phyloP scores from a whole-genome alignment of 139 green algal genomes.

The Zygnema circumcarinatum region DNA sequence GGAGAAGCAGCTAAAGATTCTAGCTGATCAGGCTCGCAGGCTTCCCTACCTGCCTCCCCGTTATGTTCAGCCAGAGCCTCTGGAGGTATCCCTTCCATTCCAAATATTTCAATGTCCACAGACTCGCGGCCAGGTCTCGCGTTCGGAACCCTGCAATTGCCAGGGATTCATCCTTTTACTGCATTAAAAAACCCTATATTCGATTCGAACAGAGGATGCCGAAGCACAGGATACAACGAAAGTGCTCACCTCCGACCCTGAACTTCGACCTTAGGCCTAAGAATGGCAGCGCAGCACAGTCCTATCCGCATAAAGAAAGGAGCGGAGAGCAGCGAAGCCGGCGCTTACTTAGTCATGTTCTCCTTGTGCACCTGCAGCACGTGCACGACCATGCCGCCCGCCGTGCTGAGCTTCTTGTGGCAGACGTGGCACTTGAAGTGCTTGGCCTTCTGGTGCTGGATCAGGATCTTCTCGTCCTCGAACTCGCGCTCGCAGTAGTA shows the following conservation, averaged over 20 bases:
- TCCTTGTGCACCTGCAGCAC: constrained; percentile 88
- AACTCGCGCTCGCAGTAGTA: constrained; percentile 91
- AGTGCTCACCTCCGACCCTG: background rate
- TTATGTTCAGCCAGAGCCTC: constrained; percentile 66
- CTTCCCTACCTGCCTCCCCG: constrained; percentile 33
- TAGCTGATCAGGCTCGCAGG: too few relatives aligned
- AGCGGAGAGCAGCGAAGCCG: too few relatives aligned
- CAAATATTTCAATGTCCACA: constrained; percentile 88
- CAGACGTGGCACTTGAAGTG: constrained; percentile 86
- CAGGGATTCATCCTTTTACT: background rate
- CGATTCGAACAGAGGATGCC: too few relatives aligned
- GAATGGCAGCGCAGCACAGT: too few relatives aligned
- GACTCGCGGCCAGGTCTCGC: constrained; percentile 77
- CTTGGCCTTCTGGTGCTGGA: constrained; percentile 88
- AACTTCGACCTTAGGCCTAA: too few relatives aligned
- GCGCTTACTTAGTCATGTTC: constrained; percentile 68
- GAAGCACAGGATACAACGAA: background rate
- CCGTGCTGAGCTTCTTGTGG: constrained; percentile 80
- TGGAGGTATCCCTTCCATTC: constrained; percentile 83
- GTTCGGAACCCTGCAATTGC: constrained; percentile 72
- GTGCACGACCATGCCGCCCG: constrained; percentile 83
- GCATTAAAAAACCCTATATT: too few relatives aligned
- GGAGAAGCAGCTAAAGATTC: too few relatives aligned
- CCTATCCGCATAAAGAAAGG: too few relatives aligned
- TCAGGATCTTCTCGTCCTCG: constrained; percentile 83